Evolutionary conservation across 129 eudicot species (phyloP).

Genomic region (Glebionis coronaria): DNA sequence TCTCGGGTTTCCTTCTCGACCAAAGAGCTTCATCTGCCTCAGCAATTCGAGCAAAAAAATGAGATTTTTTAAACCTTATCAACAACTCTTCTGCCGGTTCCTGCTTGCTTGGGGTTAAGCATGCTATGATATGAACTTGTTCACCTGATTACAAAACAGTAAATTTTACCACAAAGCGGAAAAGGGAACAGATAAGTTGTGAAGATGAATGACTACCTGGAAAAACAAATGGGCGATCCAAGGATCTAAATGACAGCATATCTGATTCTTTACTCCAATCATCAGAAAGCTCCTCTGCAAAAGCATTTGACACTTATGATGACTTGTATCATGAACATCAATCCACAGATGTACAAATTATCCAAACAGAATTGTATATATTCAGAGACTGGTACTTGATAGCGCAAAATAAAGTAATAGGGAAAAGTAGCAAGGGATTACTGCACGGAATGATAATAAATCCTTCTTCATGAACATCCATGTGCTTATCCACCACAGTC

Average conservation of each 20-base stretch:
- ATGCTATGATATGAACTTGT: slow-evolving; percentile 52
- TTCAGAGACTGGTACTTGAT: slow-evolving; percentile 11
- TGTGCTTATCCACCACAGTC: slow-evolving; percentile 45
- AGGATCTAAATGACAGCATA: too few species aligned
- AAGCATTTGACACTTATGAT: slow-evolving; percentile 11
- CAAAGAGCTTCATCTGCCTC: slow-evolving; percentile 73
- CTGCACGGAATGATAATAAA: slow-evolving; percentile 67
- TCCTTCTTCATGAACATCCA: slow-evolving; percentile 83
- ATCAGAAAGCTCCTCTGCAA: too few species aligned
- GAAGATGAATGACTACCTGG: slow-evolving; percentile 48
- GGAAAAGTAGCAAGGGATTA: slow-evolving; percentile 31
- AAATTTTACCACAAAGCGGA: slow-evolving; percentile 14
- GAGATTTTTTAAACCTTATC: slow-evolving; percentile 59
- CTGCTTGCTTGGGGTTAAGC: slow-evolving; percentile 66
- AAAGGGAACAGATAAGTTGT: background rate
- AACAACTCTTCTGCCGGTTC: slow-evolving; percentile 63
- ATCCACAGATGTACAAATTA: background rate
- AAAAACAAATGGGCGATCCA: background rate
- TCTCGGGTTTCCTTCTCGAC: slow-evolving; percentile 61
- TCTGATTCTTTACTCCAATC: too few species aligned
- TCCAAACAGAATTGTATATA: background rate
- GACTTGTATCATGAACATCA: slow-evolving; percentile 11
- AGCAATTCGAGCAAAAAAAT: slow-evolving; percentile 79
- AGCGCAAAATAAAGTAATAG: slow-evolving; percentile 13
- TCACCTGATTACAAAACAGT: slow-evolving; percentile 44